Evolutionary conservation across 345 rosid genomes (phyloP), one percentile per base, ranked within the genome.

Genomic region (Microcos paniculata): DNA sequence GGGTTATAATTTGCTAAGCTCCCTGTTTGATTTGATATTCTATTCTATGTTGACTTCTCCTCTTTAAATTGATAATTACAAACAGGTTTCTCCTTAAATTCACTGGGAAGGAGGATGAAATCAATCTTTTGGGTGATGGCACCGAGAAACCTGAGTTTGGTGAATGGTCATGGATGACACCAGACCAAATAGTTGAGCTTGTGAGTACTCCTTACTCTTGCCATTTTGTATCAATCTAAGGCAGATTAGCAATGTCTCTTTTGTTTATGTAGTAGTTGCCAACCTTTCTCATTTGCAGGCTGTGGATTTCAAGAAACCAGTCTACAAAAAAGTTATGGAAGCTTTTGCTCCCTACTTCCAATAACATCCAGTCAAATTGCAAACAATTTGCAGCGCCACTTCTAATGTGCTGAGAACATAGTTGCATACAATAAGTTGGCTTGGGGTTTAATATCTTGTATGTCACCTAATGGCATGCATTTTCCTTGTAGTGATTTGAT

Each of bases 91-190:
- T 96, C 30, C 85, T 93, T 3, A 88, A 86, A 40, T 91, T 96
- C 84, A 89, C 86, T 3, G 98, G 99, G 68, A 84, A 90, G 18
- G 98, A 96, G 7, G 92, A 91, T 11, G 99, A 92, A 80, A 81
- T 96, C 78, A 90, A 92, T 85, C 97, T 93, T 81, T 73, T 85
- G 77, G 99, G 98, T 30, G 97, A 93, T 69, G 92, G 93, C 71
- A 82, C 83, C 21, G 99, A 96, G 90, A 90, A 91, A 82, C 92
- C 99, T 1, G 98, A 96, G 85, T 96, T 96, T 69, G 93, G 97
- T 3, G 85, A 88, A 75, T 92, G 98, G 97, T 80, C 86, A 5
- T 92, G 99, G 99, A 80, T 90, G 80, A 82, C 91, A 6, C 94
- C 93, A 2, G 90, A 90, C 42, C 85, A 93, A 82, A 48, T 92